These are phyloP conservation scores for Neofusicoccum parvum DNA, from an alignment of 2,329 filamentous ascomycete species.

Conservation along the genomic window DNA sequence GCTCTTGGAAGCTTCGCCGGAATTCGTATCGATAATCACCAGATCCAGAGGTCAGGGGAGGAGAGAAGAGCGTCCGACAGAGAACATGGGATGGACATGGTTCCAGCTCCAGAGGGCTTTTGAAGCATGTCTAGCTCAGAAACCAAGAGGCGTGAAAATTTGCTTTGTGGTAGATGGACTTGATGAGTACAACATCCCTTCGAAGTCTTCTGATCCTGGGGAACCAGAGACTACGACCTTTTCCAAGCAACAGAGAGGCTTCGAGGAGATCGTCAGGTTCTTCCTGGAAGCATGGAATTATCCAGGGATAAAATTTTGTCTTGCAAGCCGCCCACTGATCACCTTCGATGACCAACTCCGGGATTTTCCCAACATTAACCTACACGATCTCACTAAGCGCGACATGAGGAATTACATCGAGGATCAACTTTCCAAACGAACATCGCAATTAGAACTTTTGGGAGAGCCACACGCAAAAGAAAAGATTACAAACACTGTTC, in stretches of 20 bases:
- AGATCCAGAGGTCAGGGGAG: neutral
- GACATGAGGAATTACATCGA: neutral
- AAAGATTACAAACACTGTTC: neutral
- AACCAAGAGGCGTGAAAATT: neutral
- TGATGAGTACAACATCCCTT: neutral
- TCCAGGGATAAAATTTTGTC: neutral
- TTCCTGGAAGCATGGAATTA: neutral
- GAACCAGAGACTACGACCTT: neutral
- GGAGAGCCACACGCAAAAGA: neutral
- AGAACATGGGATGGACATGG: too few species aligned
- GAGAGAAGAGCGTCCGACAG: too few species aligned
- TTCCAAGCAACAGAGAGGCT: neutral
- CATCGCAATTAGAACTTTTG: neutral
- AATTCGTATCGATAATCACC: neutral
- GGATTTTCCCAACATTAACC: neutral
- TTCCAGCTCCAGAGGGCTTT: neutral
- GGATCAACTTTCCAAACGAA: neutral
- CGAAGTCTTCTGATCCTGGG: neutral
- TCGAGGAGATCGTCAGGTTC: neutral
- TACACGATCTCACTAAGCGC: neutral
- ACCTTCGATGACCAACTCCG: neutral
- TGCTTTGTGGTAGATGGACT: neutral
- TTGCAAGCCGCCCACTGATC: neutral
- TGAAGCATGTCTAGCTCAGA: neutral
- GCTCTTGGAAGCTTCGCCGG: slow-evolving; percentile 10